A percentile compares a stretch with the other conserved stretches of the same genome.
These are phyloP conservation scores for Talaromyces piceae DNA, from an alignment of 2,329 filamentous ascomycete species.

Conservation along the genomic window DNA sequence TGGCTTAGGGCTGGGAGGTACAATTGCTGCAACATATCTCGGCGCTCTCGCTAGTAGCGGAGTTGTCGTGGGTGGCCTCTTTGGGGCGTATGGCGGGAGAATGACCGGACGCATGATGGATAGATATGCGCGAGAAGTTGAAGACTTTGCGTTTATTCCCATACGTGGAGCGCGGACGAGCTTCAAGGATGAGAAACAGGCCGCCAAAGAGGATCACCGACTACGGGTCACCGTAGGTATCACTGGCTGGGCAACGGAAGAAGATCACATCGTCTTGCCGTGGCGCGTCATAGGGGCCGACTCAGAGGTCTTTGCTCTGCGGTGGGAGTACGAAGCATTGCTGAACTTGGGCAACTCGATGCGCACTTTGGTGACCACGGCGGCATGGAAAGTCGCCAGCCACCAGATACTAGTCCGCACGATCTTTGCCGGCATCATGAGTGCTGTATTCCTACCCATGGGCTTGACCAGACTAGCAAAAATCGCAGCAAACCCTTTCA, in stretches of 20 bases:
- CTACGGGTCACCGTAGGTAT: conserved; percentile 77
- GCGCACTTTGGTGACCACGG: conserved; percentile 67
- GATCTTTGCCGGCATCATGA: conserved; percentile 58
- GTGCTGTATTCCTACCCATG: conserved; percentile 61
- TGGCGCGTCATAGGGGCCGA: conserved; percentile 70
- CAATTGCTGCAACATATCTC: conserved; percentile 68
- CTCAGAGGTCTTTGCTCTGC: conserved; percentile 72
- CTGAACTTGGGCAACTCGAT: conserved; percentile 71
- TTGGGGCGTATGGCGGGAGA: conserved; percentile 81
- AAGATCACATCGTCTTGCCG: conserved; percentile 64
- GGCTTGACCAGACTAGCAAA: conserved; percentile 59
- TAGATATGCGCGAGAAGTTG: conserved; percentile 74
- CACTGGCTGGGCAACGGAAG: conserved; percentile 69
- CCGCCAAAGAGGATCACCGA: conserved; percentile 50
- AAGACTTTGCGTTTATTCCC: conserved; percentile 81
- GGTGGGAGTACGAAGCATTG: conserved; percentile 74
- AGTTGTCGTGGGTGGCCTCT: conserved; percentile 73
- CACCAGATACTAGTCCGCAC: conserved; percentile 67
- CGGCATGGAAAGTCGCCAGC: conserved; percentile 69
- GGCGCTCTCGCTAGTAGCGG: conserved; percentile 73
- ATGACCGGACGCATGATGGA: conserved; percentile 85
- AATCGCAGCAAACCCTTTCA: conserved; percentile 75
- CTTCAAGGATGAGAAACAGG: conserved; percentile 35
- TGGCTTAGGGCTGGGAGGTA: conserved; percentile 65
- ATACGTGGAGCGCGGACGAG: conserved; percentile 50